These are phyloP conservation scores for Eucalyptus pauciflora DNA, from an alignment of 345 rosid genomes.

Conservation along the genomic window DNA sequence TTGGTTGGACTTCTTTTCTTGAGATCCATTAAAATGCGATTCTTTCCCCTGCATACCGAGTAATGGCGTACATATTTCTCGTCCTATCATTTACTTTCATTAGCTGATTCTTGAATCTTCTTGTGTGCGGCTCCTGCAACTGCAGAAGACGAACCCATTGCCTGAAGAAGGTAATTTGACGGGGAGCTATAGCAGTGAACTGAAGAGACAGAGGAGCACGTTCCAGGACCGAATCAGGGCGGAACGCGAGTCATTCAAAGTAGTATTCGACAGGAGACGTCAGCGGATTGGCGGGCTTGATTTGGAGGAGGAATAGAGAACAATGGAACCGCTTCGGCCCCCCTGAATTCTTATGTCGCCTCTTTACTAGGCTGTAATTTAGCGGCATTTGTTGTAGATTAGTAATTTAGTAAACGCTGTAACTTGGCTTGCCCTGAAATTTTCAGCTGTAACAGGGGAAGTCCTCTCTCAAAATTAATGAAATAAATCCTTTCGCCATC, in stretches of 20 bases:
- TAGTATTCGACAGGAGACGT: conserved; percentile 63
- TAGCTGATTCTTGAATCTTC: not conserved
- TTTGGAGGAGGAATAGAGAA: conserved; percentile 27
- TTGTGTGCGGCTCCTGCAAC: not conserved
- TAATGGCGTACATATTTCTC: too few relatives aligned
- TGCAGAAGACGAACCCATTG: conserved; percentile 73
- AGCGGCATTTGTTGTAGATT: not conserved
- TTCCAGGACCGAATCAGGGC: conserved; percentile 78
- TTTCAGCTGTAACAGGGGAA: not conserved
- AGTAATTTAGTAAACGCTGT: not conserved
- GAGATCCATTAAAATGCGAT: not conserved
- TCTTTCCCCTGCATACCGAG: not conserved
- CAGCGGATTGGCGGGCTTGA: conserved; percentile 39
- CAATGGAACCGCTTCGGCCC: not conserved
- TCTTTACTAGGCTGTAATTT: not conserved
- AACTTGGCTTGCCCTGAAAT: not conserved
- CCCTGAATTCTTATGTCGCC: not conserved
- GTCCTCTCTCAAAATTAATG: not conserved
- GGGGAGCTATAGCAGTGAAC: conserved; percentile 17
- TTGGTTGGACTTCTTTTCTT: not conserved
- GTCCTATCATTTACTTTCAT: not conserved
- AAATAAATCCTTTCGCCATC: not conserved
- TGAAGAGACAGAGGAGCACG: conserved; percentile 23
- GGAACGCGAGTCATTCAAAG: conserved; percentile 80
- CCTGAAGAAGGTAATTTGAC: conserved; percentile 22